Conservation (phyloP, 2,329 filamentous ascomycete genomes). For the Botrytis squamosa region DNA sequence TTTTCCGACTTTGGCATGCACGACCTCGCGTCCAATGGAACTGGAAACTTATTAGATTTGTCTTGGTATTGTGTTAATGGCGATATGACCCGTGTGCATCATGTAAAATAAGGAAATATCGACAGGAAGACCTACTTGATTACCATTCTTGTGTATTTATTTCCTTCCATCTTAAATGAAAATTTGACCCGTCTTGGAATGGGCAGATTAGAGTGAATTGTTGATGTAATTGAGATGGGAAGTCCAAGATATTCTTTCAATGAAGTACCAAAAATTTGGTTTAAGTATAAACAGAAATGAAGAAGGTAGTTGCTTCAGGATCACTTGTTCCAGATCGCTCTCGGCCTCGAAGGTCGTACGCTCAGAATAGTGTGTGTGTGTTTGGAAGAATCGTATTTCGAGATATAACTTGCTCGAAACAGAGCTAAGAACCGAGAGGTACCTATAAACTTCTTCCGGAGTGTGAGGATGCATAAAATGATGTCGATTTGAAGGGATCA, state of each 20-base stretch:
- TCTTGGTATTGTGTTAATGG: not conserved
- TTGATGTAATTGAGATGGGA: not conserved
- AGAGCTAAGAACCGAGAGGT: not conserved
- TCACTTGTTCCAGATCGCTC: too few species aligned
- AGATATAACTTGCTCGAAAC: not conserved
- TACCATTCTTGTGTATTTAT: too few species aligned
- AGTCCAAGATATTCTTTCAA: not conserved
- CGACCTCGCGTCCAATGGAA: constrained; percentile 12
- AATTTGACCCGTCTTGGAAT: too few species aligned
- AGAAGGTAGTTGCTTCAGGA: not conserved
- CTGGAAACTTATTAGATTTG: not conserved
- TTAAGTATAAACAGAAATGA: not conserved
- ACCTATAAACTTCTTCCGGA: not conserved
- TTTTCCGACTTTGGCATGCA: constrained; percentile 24
- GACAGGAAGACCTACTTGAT: not conserved
- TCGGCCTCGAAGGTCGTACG: not conserved
- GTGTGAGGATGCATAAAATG: rapidly evolving
- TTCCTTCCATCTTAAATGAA: not conserved
- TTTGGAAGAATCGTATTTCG: not conserved
- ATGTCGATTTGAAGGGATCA: not conserved
- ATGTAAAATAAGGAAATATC: too few species aligned
- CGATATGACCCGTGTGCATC: too few species aligned
- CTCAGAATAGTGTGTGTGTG: too few species aligned
- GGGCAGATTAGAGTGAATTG: not conserved
- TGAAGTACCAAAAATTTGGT: too few species aligned